Conservation (phyloP, 257 asterid genomes). For the Fraxinus cuspidata region DNA sequence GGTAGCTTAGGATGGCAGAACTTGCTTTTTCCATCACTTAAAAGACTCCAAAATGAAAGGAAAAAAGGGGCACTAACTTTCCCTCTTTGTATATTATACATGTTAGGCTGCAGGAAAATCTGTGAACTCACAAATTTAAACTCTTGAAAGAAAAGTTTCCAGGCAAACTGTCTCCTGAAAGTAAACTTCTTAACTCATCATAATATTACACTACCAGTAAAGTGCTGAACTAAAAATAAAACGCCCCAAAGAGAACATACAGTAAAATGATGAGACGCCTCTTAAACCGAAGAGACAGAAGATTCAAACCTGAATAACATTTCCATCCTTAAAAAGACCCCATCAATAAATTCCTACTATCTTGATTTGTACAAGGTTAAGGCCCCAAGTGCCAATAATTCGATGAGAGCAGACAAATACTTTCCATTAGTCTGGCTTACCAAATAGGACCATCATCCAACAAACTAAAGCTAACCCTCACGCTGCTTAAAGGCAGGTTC, state of each 20-base stretch:
- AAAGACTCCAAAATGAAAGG: neutral
- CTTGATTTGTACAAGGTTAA: neutral
- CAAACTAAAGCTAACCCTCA: neutral
- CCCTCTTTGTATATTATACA: neutral
- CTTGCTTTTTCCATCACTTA: neutral
- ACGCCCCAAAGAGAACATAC: neutral
- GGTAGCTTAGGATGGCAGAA: neutral
- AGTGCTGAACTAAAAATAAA: neutral
- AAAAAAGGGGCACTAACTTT: neutral
- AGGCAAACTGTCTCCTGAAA: neutral
- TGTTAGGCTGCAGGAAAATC: neutral
- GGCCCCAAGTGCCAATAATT: neutral
- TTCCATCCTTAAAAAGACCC: neutral
- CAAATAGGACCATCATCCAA: slow-evolving; percentile 5
- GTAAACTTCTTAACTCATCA: neutral
- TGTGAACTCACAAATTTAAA: slow-evolving; percentile 11
- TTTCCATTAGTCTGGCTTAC: slow-evolving; percentile 1
- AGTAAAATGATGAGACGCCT: neutral
- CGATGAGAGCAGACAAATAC: neutral
- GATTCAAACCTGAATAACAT: neutral
- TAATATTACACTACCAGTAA: neutral
- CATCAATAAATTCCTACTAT: neutral
- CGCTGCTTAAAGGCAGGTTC: slow-evolving; percentile 15
- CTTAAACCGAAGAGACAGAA: neutral
- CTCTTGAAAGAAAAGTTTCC: slow-evolving; percentile 11